Conservation (phyloP, 176 grass and related monocot genomes). For the Pharus latifolius region DNA sequence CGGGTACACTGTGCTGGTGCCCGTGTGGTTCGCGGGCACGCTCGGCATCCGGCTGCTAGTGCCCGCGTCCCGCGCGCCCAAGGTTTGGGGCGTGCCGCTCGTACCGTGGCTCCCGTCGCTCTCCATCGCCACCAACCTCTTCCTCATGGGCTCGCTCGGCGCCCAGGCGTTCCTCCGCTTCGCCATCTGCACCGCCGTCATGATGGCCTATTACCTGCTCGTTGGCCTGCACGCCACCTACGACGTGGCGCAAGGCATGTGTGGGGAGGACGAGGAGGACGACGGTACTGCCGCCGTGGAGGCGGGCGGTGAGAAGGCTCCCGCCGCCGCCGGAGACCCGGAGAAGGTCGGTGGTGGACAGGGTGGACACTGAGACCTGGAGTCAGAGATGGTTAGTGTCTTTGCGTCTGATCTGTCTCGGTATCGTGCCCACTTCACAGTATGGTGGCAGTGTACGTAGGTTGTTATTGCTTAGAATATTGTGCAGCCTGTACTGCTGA, state of each 20-base stretch:
- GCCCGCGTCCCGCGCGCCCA: constrained; percentile 46
- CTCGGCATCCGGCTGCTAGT: constrained; percentile 60
- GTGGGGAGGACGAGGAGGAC: neutral
- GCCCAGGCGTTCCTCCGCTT: constrained; percentile 64
- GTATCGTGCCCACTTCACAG: too few species aligned
- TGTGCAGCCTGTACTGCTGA: too few species aligned
- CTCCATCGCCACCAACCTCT: constrained; percentile 92
- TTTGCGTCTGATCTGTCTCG: too few species aligned
- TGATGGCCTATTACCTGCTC: constrained; percentile 80
- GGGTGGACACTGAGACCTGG: too few species aligned
- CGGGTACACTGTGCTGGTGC: constrained; percentile 52
- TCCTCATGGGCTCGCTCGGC: constrained; percentile 89
- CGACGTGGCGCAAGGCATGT: constrained; percentile 56
- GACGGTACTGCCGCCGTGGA: neutral
- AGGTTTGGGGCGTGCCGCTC: constrained; percentile 81
- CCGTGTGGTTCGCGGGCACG: constrained; percentile 53
- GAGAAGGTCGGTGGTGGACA: constrained; percentile 16
- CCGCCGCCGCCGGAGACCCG: constrained; percentile 4
- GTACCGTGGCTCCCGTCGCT: constrained; percentile 92
- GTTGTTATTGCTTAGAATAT: too few species aligned
- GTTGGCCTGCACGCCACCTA: constrained; percentile 90
- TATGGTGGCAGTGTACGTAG: too few species aligned
- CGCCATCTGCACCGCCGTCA: constrained; percentile 55
- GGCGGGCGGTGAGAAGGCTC: neutral
- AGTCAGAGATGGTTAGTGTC: too few species aligned